phyloP scores from a whole-genome alignment of 1,284 basidiomycete genomes.

The Cerrena zonata region DNA sequence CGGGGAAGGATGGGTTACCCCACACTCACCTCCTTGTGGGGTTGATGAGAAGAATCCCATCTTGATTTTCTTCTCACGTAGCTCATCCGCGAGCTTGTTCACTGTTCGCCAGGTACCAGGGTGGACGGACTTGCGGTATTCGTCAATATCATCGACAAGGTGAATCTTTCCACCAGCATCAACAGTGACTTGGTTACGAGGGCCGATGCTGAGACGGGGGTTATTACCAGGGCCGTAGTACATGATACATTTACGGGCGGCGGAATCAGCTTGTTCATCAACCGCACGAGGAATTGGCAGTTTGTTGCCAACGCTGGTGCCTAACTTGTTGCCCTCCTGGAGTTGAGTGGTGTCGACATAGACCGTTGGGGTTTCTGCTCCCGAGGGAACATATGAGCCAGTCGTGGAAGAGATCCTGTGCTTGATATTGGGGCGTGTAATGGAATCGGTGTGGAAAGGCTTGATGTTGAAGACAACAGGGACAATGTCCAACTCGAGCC shows the following conservation, averaged over 20 bases:
- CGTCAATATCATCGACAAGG: conserved; percentile 69
- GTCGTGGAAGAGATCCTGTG: conserved; percentile 73
- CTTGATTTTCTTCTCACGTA: conserved; percentile 76
- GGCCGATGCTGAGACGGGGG: conserved; percentile 70
- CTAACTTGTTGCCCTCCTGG: conserved; percentile 33
- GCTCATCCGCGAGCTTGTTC: conserved; percentile 71
- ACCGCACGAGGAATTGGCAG: conserved; percentile 70
- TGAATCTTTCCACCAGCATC: conserved; percentile 77
- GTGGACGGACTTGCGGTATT: conserved; percentile 62
- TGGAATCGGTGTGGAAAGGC: conserved; percentile 69
- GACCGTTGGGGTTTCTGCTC: conserved; percentile 66
- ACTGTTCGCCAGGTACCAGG: conserved; percentile 72
- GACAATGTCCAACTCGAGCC: conserved; percentile 72
- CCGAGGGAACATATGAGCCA: conserved; percentile 67
- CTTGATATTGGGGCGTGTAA: conserved; percentile 69
- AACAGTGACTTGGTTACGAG: conserved; percentile 75
- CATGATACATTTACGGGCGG: conserved; percentile 75
- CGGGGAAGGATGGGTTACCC: conserved; percentile 9
- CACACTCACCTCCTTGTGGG: conserved; percentile 70
- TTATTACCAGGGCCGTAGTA: conserved; percentile 76
- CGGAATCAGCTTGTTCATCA: conserved; percentile 78
- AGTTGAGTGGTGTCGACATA: conserved; percentile 50
- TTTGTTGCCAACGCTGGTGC: conserved; percentile 42
- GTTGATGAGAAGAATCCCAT: conserved; percentile 87
- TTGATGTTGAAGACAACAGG: conserved; percentile 81